Evolutionary conservation across 2,329 filamentous ascomycete genomes (phyloP), one percentile per base, ranked within the genome.

Genomic region (Monilinia polystroma): DNA sequence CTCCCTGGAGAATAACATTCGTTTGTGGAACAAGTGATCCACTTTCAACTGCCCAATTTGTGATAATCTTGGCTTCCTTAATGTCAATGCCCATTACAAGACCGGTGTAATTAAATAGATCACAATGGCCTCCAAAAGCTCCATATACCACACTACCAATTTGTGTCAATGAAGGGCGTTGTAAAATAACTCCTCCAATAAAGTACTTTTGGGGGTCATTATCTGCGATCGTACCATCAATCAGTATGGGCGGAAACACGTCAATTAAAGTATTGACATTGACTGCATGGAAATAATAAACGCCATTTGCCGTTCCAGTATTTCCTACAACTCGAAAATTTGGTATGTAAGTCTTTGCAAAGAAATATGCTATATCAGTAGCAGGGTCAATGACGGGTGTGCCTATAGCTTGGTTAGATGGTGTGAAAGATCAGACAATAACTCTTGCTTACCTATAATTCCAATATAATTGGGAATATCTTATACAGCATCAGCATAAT

Each of bases 71-170:
- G 29, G 51, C 64, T 23, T 45, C 49, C 2, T 49, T 81, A 75
- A 1, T 80, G 73, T 83, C 78, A 72, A 81, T 79, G 4, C 82
- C 81, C 52, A 85, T 77, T 52, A 85, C 76, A 76, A 80, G 52
- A 32, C 70, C 70, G 12, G 70, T 72, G 43, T 68, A 72, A 55
- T 72, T 72, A 35, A 60, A 70, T 16, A 66, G 41, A 57, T 68
- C 70, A 35, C 70, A 72, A 57, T 70, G 69, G 6, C 67, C 67
- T 18, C 67, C 70, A 47, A 71, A 70, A 4, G 63, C 66, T 12
- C 41, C 69, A 45, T 67, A 57, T 6, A 72, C 57, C n/a, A 63
- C 47, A 43, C 59, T 54, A 11, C 64, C 63, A n/a, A 68, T 26
- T 29, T 58, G 51, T 14, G 63, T 53, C 16, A 72, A 57, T 2